Evolutionary conservation across 306 rosid genomes (phyloP).

Genomic region (Rosa chinensis): DNA sequence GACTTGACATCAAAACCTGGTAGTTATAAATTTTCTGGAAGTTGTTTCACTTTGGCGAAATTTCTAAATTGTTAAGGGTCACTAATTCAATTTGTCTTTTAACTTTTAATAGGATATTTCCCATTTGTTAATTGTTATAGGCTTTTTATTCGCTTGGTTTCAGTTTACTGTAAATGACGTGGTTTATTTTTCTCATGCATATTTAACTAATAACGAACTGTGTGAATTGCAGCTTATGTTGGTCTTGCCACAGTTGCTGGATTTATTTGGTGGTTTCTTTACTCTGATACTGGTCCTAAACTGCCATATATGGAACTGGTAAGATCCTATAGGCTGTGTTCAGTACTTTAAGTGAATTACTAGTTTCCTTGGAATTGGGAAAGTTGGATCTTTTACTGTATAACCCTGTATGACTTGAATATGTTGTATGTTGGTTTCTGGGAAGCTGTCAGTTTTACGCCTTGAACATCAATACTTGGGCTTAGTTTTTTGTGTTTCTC

Average conservation of each 20-base stretch:
- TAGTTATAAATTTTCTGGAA: background rate
- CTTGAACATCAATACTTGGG: background rate
- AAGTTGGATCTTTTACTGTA: background rate
- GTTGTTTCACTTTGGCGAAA: background rate
- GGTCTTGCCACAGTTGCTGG: conserved; percentile 96
- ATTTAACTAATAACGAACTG: background rate
- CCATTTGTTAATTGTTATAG: background rate
- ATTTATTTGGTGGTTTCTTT: conserved; percentile 97
- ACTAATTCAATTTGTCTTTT: background rate
- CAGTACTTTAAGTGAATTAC: conserved; percentile 4
- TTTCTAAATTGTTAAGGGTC: background rate
- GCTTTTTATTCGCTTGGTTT: background rate
- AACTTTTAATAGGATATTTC: background rate
- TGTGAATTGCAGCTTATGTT: conserved; percentile 77
- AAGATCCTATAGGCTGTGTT: conserved; percentile 33
- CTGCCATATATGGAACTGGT: conserved; percentile 84
- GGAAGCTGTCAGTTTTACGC: background rate
- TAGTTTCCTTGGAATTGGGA: background rate
- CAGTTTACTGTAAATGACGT: background rate
- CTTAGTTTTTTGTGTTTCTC: background rate
- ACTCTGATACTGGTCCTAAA: conserved; percentile 84
- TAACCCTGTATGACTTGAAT: background rate
- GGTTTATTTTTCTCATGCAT: conserved; percentile 10
- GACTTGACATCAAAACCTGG: background rate
- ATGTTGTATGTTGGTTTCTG: background rate